Percentiles rank a stretch among this genome's conserved stretches.
Evolutionary conservation across 2,329 filamentous ascomycete genomes (phyloP).

Genomic region (Trichoderma brevicompactum): DNA sequence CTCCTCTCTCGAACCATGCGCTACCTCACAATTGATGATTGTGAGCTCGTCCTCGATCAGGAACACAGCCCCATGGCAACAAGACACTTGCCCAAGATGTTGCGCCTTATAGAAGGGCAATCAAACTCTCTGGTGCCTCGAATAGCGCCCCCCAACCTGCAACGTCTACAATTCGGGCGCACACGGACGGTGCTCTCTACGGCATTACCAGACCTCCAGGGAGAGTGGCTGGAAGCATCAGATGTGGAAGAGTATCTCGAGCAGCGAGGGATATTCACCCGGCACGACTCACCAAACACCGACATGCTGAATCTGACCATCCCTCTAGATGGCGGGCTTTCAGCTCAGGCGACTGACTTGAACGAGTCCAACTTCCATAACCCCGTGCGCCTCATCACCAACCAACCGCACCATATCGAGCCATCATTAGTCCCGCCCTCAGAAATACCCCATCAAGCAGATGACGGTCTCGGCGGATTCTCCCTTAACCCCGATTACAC

Average conservation of each 20-base stretch:
- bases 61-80: background rate
- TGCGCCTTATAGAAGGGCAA: slow-evolving; percentile 22
- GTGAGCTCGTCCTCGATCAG: background rate
- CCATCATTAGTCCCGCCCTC: background rate
- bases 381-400: background rate
- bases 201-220: slow-evolving; percentile 18
- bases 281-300: slow-evolving; percentile 12
- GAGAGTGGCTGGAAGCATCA: slow-evolving; percentile 25
- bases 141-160: slow-evolving; percentile 14
- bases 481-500: background rate
- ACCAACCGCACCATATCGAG: background rate
- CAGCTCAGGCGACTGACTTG: background rate
- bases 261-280: slow-evolving; percentile 23
- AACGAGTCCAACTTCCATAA: slow-evolving; percentile 2
- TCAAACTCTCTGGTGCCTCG: slow-evolving; percentile 9
- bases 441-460: background rate
- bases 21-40: background rate
- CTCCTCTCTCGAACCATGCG: slow-evolving; percentile 2
- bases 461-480: background rate
- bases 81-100: slow-evolving; percentile 3
- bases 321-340: background rate
- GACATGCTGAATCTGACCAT: slow-evolving; percentile 6
- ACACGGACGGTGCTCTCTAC: slow-evolving; percentile 25
- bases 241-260: slow-evolving; percentile 28
- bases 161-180: slow-evolving; percentile 20